Percentiles rank a stretch among this genome's conserved stretches.
Conservation (phyloP, 352 stramenopile species). For the Globisporangium splendens region DNA sequence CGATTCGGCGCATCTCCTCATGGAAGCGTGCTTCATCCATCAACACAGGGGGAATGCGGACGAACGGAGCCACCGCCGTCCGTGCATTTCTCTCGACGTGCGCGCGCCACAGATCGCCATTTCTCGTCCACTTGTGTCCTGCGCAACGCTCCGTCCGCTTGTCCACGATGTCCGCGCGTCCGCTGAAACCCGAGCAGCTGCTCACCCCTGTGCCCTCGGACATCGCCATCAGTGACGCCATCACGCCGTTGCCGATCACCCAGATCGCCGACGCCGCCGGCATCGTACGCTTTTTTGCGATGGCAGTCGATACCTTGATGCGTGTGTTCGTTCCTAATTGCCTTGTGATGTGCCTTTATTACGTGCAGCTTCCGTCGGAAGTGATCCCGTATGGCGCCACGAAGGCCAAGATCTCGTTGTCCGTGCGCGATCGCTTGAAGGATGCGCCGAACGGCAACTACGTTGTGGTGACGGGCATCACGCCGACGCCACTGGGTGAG, state of each 20-base stretch:
- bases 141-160: background rate
- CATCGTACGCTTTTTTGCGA: conserved; percentile 43
- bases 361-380: conserved; percentile 59
- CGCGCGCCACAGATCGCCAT: too few relatives aligned
- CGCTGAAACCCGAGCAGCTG: conserved; percentile 54
- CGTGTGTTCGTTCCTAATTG: too few relatives aligned
- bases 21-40: conserved; percentile 3
- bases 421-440: conserved; percentile 86
- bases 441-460: conserved; percentile 94
- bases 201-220: conserved; percentile 71
- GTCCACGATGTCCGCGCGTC: conserved; percentile 24
- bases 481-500: conserved; percentile 96
- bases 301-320: background rate
- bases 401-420: conserved; percentile 93
- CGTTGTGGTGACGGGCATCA: conserved; percentile 96
- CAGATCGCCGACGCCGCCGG: conserved; percentile 57
- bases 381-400: conserved; percentile 85
- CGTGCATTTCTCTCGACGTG: background rate
- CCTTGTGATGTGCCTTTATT: background rate
- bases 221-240: conserved; percentile 80
- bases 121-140: background rate
- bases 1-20: background rate
- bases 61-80: conserved; percentile 14
- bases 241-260: conserved; percentile 60
- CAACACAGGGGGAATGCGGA: conserved; percentile 14